These are phyloP conservation scores for Eragrostis curvula DNA, from an alignment of 176 grass and related monocot species.

Conservation along the genomic window DNA sequence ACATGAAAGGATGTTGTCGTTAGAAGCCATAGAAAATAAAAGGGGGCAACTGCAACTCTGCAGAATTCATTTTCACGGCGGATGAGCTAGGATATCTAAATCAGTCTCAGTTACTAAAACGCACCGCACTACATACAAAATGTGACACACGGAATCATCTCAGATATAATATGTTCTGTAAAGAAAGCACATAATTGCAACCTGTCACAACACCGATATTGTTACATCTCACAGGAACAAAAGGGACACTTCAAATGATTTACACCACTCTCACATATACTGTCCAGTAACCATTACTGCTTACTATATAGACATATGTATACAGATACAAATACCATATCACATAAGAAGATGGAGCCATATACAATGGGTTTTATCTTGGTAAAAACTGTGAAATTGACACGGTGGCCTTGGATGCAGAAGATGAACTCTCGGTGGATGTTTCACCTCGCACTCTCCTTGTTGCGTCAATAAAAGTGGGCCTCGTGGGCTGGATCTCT, in stretches of 20 bases:
- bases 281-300: constrained; percentile 13
- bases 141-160: neutral
- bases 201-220: neutral
- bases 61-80: neutral
- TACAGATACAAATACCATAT: constrained; percentile 34
- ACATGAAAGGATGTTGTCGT: neutral
- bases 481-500: constrained; percentile 58
- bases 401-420: constrained; percentile 65
- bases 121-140: too few relatives aligned
- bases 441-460: constrained; percentile 54
- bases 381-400: constrained; percentile 57
- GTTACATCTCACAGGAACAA: constrained; percentile 29
- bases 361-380: constrained; percentile 54
- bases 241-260: constrained; percentile 28
- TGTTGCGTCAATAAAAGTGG: constrained; percentile 73
- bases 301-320: constrained; percentile 33
- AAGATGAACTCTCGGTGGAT: constrained; percentile 65
- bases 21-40: neutral
- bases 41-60: neutral
- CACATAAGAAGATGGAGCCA: constrained; percentile 22
- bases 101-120: constrained; percentile 17
- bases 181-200: constrained; percentile 30
- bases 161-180: constrained; percentile 5
- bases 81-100: constrained; percentile 14
- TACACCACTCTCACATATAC: constrained; percentile 40